These are phyloP conservation scores for Epichloe coenophiala DNA, from an alignment of 2,329 filamentous ascomycete species.

Conservation along the genomic window DNA sequence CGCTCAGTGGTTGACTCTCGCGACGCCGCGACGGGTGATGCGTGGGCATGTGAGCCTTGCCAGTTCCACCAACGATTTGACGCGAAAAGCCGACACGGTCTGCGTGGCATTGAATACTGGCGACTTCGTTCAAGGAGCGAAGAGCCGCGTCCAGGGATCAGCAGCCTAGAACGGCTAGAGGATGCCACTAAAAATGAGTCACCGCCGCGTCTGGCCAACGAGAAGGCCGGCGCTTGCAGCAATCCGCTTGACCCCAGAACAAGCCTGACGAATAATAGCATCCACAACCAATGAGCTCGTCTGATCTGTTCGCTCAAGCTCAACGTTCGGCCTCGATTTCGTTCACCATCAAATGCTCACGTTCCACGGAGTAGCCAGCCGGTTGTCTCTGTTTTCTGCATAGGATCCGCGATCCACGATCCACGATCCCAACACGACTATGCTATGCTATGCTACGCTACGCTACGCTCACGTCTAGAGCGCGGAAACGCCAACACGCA, in stretches of 20 bases:
- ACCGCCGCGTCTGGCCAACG: constrained; percentile 18
- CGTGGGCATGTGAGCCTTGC: not conserved
- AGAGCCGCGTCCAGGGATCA: not conserved
- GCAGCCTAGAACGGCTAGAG: not conserved
- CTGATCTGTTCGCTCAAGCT: not conserved
- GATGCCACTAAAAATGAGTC: constrained; percentile 20
- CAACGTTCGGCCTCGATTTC: no score
- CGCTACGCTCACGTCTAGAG: not conserved
- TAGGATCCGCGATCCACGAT: not conserved
- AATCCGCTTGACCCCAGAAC: constrained; percentile 14
- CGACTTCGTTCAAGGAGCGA: not conserved
- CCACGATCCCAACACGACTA: not conserved
- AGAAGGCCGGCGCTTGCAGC: constrained; percentile 17
- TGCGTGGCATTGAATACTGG: no score
- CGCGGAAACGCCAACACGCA: constrained; percentile 1
- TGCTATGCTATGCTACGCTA: no score
- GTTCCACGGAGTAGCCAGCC: no score
- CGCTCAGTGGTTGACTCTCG: not conserved
- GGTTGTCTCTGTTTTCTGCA: not conserved
- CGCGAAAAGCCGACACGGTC: not conserved
- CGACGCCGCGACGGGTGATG: not conserved
- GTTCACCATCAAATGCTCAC: no score
- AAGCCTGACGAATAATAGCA: not conserved
- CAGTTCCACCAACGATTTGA: not conserved
- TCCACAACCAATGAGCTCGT: not conserved